These are phyloP conservation scores for Yamadazyma taylorii DNA, from an alignment of 1,139 yeast species.

Conservation along the genomic window DNA sequence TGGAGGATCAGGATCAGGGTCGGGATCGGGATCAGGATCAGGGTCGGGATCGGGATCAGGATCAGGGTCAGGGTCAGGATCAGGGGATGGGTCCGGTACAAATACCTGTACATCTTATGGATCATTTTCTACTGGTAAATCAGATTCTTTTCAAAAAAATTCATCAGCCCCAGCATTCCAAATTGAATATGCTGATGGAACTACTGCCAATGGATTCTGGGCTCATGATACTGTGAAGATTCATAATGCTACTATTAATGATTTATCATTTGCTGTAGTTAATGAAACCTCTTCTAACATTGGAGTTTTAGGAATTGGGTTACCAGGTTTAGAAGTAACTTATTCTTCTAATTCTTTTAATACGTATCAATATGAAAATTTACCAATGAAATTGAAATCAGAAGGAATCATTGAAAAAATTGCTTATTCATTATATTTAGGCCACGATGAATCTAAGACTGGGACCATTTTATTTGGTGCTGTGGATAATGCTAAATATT, in stretches of 20 bases:
- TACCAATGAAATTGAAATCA: constrained; percentile 27
- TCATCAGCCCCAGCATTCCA: constrained; percentile 30
- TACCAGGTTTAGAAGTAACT: constrained; percentile 21
- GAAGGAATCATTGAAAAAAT: constrained; percentile 50
- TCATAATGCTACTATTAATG: constrained; percentile 24
- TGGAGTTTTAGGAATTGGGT: constrained; percentile 51
- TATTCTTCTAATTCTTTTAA: constrained; percentile 13
- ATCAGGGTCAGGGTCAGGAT: constrained; percentile 6
- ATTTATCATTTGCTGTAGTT: constrained; percentile 52
- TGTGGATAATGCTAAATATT: constrained; percentile 50
- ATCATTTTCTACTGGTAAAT: constrained; percentile 35
- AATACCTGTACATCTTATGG: constrained; percentile 40
- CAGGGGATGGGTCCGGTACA: constrained; percentile 12
- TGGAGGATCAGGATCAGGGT: constrained; percentile 5
- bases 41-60: constrained; percentile 6
- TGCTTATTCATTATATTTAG: constrained; percentile 55
- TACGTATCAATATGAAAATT: constrained; percentile 26
- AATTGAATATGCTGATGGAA: constrained; percentile 58
- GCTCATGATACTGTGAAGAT: constrained; percentile 51
- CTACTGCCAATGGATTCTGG: constrained; percentile 49
- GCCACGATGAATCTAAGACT: constrained; percentile 23
- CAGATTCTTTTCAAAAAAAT: constrained; percentile 34
- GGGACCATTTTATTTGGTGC: constrained; percentile 62
- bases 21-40: constrained; percentile 6
- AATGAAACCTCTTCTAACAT: constrained; percentile 37